phyloP scores from a whole-genome alignment of 148 eudicot genomes.

The Spergularia marina region DNA sequence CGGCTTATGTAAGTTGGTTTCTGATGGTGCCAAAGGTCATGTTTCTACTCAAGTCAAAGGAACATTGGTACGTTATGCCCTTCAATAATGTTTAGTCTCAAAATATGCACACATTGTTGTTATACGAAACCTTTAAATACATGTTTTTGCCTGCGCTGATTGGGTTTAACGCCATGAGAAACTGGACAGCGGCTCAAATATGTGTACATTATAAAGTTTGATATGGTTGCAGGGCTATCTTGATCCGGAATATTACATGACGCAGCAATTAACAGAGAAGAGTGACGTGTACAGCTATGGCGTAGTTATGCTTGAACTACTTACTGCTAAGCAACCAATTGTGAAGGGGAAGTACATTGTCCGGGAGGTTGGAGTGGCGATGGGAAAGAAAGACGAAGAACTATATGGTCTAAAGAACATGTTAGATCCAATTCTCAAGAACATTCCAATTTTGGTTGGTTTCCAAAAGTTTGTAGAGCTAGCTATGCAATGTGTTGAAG shows the following conservation, averaged over 20 bases:
- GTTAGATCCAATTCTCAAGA: slow-evolving; percentile 61
- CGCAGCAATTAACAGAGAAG: slow-evolving; percentile 87
- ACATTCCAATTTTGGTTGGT: slow-evolving; percentile 35
- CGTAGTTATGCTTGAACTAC: slow-evolving; percentile 81
- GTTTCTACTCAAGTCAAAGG: slow-evolving; percentile 99
- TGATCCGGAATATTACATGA: slow-evolving; percentile 95
- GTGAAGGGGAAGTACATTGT: slow-evolving; percentile 91
- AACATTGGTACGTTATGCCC: slow-evolving; percentile 57
- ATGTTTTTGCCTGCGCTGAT: neutral
- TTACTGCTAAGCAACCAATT: slow-evolving; percentile 75
- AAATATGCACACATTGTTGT: neutral
- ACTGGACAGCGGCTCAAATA: too few relatives aligned
- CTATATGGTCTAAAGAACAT: slow-evolving; percentile 48
- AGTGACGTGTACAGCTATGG: slow-evolving; percentile 96
- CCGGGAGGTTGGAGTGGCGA: slow-evolving; percentile 48
- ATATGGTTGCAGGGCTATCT: slow-evolving; percentile 70
- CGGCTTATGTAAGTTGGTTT: slow-evolving; percentile 81
- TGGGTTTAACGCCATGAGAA: neutral
- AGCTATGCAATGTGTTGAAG: slow-evolving; percentile 83
- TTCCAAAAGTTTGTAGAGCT: slow-evolving; percentile 54
- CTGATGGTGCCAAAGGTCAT: slow-evolving; percentile 63
- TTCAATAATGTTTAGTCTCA: neutral
- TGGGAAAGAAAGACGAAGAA: slow-evolving; percentile 50
- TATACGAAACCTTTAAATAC: neutral
- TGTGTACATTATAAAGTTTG: neutral